Evolutionary conservation across 768 basidiomycete genomes (phyloP).

Genomic region (Jaapia argillacea): DNA sequence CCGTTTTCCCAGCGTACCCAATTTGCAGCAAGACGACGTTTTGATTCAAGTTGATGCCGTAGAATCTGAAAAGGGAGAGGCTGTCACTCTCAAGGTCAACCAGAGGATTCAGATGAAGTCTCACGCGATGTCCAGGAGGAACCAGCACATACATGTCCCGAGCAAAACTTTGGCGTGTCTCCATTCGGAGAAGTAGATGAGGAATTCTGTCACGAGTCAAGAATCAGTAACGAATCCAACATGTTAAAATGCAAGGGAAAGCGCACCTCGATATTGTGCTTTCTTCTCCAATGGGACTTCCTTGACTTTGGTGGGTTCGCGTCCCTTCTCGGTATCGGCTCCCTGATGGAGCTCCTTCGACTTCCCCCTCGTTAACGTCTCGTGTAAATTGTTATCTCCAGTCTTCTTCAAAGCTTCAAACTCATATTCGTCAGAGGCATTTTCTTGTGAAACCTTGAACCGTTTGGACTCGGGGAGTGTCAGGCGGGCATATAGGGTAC

Average conservation of each 20-base stretch:
- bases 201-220: slow-evolving; percentile 35
- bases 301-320: not conserved
- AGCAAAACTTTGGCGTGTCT: slow-evolving; percentile 55
- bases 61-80: slow-evolving; percentile 35
- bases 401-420: not conserved
- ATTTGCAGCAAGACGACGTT: slow-evolving; percentile 68
- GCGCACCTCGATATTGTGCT: not conserved
- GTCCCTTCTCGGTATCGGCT: not conserved
- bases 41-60: slow-evolving; percentile 70
- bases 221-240: not conserved
- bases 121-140: slow-evolving; percentile 65
- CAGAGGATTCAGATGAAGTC: slow-evolving; percentile 6
- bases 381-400: not conserved
- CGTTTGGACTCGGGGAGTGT: slow-evolving; percentile 63
- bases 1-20: slow-evolving; percentile 49
- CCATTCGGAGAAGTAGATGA: slow-evolving; percentile 65
- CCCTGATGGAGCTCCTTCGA: not conserved
- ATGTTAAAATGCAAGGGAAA: not conserved
- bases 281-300: not conserved
- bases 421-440: not conserved
- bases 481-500: slow-evolving; percentile 65
- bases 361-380: not conserved
- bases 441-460: slow-evolving; percentile 33
- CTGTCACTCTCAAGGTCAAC: not conserved
- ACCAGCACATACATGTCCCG: slow-evolving; percentile 64